Percentiles rank a stretch among this genome's conserved stretches.
phyloP scores from a whole-genome alignment of 2,329 filamentous ascomycete genomes.

The Trichothecium roseum region DNA sequence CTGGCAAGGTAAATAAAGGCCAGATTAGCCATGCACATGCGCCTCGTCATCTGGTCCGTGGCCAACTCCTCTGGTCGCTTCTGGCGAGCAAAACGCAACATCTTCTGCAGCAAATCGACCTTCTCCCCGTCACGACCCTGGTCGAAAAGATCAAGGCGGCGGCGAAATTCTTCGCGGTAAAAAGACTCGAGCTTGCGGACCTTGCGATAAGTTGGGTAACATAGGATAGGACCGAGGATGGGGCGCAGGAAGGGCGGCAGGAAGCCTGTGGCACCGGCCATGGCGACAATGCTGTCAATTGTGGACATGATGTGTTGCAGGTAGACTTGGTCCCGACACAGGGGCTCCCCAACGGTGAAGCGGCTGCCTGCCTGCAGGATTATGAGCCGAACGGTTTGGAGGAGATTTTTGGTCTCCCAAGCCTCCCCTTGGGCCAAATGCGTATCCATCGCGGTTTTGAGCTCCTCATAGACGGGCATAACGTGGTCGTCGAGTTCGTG shows the following conservation, averaged over 20 bases:
- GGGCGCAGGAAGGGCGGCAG: constrained; percentile 20
- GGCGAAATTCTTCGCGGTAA: constrained; percentile 11
- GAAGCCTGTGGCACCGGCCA: constrained; percentile 19
- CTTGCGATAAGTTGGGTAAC: constrained; percentile 10
- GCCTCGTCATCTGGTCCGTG: constrained; percentile 17
- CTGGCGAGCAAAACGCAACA: constrained; percentile 25
- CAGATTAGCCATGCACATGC: constrained; percentile 22
- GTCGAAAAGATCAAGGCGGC: constrained; percentile 11
- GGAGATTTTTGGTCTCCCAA: constrained; percentile 23
- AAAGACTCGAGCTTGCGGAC: constrained; percentile 16
- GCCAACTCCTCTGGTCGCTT: constrained; percentile 25
- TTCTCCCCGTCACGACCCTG: constrained; percentile 12
- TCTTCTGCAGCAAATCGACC: constrained; percentile 30
- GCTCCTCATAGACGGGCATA: constrained; percentile 21
- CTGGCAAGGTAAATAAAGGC: constrained; percentile 28
- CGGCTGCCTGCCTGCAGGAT: constrained; percentile 19
- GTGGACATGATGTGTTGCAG: constrained; percentile 16
- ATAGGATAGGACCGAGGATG: constrained; percentile 16
- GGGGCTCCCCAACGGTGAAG: constrained; percentile 18
- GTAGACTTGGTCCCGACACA: constrained; percentile 21
- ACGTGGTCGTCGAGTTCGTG: constrained; percentile 18
- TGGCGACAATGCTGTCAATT: constrained; percentile 19
- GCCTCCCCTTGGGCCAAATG: constrained; percentile 16
- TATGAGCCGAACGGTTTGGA: constrained; percentile 15
- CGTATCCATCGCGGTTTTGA: constrained; percentile 21